A percentile compares a stretch with the other conserved stretches of the same genome.
These are phyloP conservation scores for Mycosphaerella sp. DNA, from an alignment of 2,329 filamentous ascomycete species.

Conservation along the genomic window DNA sequence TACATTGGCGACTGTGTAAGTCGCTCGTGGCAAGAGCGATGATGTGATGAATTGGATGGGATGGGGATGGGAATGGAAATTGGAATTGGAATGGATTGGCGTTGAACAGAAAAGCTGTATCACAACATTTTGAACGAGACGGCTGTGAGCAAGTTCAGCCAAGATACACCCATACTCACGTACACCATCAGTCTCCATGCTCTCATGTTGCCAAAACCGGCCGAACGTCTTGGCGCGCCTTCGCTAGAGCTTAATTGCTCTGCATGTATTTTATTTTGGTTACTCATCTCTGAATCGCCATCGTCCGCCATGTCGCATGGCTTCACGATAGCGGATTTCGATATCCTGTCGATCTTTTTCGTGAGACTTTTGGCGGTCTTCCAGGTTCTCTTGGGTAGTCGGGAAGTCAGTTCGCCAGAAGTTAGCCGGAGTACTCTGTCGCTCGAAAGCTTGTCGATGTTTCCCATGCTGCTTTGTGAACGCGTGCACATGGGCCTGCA, in stretches of 20 bases:
- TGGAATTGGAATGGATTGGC: not conserved
- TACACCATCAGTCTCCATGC: not conserved
- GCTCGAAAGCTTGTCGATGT: slow-evolving; percentile 67
- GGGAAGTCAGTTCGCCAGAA: slow-evolving; percentile 92
- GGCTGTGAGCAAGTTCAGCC: not conserved
- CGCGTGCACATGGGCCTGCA: slow-evolving; percentile 67
- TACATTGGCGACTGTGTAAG: not conserved
- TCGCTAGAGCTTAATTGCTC: not conserved
- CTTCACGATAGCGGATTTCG: slow-evolving; percentile 70
- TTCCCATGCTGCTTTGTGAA: slow-evolving; percentile 70
- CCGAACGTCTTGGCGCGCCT: not conserved
- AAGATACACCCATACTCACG: slow-evolving; percentile 11
- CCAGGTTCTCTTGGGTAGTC: slow-evolving; percentile 69
- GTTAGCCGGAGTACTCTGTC: slow-evolving; percentile 69
- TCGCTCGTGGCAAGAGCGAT: not conserved
- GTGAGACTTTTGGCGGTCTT: slow-evolving; percentile 59
- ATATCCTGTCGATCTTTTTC: slow-evolving; percentile 58
- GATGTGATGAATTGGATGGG: not conserved
- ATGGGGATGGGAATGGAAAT: not conserved
- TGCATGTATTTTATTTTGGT: not conserved
- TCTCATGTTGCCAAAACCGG: not conserved
- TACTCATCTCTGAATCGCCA: slow-evolving; percentile 78
- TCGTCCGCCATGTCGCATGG: slow-evolving; percentile 65
- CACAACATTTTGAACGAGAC: not conserved
- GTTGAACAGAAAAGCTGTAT: not conserved